Conservation (phyloP, 768 basidiomycete genomes). For the Suillus placidus region DNA sequence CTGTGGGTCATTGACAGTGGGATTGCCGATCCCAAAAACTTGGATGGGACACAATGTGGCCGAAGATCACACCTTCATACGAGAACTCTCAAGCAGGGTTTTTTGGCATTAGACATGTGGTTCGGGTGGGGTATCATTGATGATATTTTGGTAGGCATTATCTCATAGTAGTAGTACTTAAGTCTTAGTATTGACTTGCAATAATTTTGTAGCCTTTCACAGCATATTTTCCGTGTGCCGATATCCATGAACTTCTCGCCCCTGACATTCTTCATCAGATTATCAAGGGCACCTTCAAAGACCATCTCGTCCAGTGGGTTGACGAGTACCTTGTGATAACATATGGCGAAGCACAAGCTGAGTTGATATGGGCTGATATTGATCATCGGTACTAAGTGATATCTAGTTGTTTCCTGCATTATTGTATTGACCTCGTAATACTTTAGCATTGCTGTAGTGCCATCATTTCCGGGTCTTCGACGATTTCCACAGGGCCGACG, state of each 20-base stretch:
- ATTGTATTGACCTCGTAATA: too few species aligned
- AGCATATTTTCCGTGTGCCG: constrained; percentile 7
- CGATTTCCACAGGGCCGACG: constrained; percentile 32
- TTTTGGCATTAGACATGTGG: too few species aligned
- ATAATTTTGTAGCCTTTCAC: constrained; percentile 10
- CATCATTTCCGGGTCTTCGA: constrained; percentile 32
- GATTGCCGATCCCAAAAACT: constrained; percentile 22
- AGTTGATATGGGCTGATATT: constrained; percentile 36
- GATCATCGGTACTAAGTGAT: constrained; percentile 16
- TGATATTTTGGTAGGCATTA: constrained; percentile 40
- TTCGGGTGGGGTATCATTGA: constrained; percentile 35
- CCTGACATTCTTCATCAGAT: constrained; percentile 35
- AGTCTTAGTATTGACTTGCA: constrained; percentile 13
- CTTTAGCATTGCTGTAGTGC: constrained; percentile 34
- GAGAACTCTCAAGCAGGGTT: too few species aligned
- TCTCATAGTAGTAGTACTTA: too few species aligned
- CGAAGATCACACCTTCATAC: neutral
- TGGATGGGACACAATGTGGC: constrained; percentile 21
- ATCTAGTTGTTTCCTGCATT: too few species aligned
- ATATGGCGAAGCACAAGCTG: constrained; percentile 24
- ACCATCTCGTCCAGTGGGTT: constrained; percentile 43
- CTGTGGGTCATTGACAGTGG: constrained; percentile 23
- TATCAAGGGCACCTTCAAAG: constrained; percentile 47
- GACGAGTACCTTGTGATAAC: constrained; percentile 29
- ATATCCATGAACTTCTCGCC: constrained; percentile 13